Conservation (phyloP, 352 stramenopile genomes). For the Globisporangium parvum region DNA sequence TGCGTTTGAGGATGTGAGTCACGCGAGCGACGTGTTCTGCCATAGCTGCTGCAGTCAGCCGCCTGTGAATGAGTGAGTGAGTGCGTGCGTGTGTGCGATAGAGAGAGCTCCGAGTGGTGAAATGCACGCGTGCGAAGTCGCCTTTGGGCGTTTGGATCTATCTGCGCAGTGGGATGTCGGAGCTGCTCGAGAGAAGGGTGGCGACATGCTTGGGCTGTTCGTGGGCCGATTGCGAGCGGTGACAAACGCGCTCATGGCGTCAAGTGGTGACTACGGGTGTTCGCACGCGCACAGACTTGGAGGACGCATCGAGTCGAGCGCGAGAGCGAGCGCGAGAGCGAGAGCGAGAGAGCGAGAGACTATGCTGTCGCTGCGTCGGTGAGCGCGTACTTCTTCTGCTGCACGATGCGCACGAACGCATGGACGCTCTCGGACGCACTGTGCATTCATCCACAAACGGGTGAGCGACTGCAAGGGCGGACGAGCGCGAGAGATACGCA, state of each 20-base stretch:
- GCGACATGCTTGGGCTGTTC: no score
- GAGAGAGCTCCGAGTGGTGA: background rate
- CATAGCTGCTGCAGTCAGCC: background rate
- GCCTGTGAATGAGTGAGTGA: background rate
- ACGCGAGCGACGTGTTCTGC: no score
- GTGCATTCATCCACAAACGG: background rate
- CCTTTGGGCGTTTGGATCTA: no score
- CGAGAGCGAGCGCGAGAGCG: no score
- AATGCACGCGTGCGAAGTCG: no score
- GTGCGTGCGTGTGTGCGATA: background rate
- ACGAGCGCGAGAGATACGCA: background rate
- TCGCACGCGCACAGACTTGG: background rate
- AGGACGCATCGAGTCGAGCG: background rate
- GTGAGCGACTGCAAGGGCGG: background rate
- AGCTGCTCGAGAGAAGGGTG: no score
- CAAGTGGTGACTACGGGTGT: no score
- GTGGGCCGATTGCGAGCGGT: no score
- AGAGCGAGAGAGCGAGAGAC: background rate
- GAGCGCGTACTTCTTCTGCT: conserved; percentile 62
- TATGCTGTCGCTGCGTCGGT: background rate
- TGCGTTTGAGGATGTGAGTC: background rate
- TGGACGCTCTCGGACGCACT: conserved; percentile 70
- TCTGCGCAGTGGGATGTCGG: no score
- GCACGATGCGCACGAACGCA: conserved; percentile 71
- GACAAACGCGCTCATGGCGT: no score